Evolutionary conservation across 495 filamentous ascomycete genomes (phyloP), one percentile per base, ranked within the genome.

Genomic region (Cercophora samala): DNA sequence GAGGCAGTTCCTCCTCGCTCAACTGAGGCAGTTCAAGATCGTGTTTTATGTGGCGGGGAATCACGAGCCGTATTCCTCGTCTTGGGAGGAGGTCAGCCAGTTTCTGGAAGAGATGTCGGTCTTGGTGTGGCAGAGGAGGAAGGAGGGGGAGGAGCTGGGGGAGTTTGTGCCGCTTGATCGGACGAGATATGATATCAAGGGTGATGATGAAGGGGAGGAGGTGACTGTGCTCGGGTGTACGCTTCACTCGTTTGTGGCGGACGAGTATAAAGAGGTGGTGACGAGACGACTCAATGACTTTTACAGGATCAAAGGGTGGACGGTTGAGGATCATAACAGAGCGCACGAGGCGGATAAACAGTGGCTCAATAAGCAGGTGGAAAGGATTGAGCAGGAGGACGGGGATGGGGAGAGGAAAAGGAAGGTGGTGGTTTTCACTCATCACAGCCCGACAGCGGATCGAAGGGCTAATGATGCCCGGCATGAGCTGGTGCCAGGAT

Each of bases 11-110:
- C 71, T 87, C 23, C 77, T 68, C 15, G 65, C 58, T 15, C 84
- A 85, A 65, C 76, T 89, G 18, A 11, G 22, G 2, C 67, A 76
- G 8, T 86, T 85, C 64, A 61, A 73, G 19, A 66, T 78, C 2
- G 82, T 89, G 0, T 81, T 87, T 53, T 75, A 84, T 53, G 72
- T 88, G 0, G 73, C 83, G 1, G 86, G 86, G 0, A 89, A 88
- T 66, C 85, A 88, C 65, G 85, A 89, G 68, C 72, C 84, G 1
- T 88, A 82, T 66, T 64, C 81, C 54, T 78, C 77, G 18, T 77
- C 29, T 53, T 86, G 81, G 81, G 69, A 71, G 17, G 66, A 72
- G 1, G 64, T 73, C 22, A 56, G 52, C 0, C 67, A 69, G 24
- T 68, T 78, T 59, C 37, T 23, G 18, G 42, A 55, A 70, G 77